Evolutionary conservation across 768 basidiomycete genomes (phyloP), one percentile per base, ranked within the genome.

Genomic region (Cyathus striatus): DNA sequence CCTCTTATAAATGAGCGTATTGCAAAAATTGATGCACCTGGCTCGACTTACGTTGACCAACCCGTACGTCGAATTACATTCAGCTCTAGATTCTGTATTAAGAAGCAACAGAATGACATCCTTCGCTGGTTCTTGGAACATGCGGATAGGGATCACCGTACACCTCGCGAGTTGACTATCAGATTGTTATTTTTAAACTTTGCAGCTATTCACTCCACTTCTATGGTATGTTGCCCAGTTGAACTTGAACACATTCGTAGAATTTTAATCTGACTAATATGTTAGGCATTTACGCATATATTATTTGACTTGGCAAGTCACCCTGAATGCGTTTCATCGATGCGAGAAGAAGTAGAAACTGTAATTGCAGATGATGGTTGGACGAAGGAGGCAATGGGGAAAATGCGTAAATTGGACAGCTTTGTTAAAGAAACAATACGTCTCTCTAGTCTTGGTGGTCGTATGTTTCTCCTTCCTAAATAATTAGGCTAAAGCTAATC

Each of bases 91-190:
- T 30, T 30, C 27, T 30, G 1, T 10, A 10, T 30, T 34, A 34
- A 26, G 4, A 43, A 37, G 9, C 43, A 12, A 10, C 32, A 74
- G 75, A 68, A 69, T 41, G 73, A 78, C 48, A 49, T 72, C 30
- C 59, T 76, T 4, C 62, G 61, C 27, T 78, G 75, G 75, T 49
- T 75, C 5, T 52, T 76, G 30, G 69, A 69, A 25, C 55, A 56
- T 13, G 68, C 69, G 0, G 37, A 55, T 20, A 62, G 54, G 21
- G 37, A 56, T 3, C 61, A 66, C 42, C 52, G 57, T 16, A 60
- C 58, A 0, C 42, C 64, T 6, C 51, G 51, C n/a, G 59, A 60
- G 12, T 40, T 69, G 5, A 54, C 59, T 0, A n/a, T 52, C 2
- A 56, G 62, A 5, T 43, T 71, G 4, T 51, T 72, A 3, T 38